These are phyloP conservation scores for Collybia nuda DNA, from an alignment of 768 basidiomycete species.

Conservation along the genomic window DNA sequence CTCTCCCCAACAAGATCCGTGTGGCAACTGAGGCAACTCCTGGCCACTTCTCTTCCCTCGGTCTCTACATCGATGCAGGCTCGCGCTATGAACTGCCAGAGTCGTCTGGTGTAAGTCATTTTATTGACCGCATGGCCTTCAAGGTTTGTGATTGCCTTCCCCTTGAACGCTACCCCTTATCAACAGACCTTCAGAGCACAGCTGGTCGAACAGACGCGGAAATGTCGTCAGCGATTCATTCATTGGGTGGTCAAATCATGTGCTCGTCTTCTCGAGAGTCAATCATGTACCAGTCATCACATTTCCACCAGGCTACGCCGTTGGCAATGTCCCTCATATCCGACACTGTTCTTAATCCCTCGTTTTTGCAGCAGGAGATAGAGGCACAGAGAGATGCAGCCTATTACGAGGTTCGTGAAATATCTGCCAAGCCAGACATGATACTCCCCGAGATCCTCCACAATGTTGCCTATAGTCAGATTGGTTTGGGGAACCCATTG, in stretches of 20 bases:
- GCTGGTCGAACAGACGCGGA: constrained; percentile 65
- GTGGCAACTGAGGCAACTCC: constrained; percentile 91
- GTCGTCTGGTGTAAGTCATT: constrained; percentile 84
- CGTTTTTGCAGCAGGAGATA: constrained; percentile 76
- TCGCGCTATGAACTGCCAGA: constrained; percentile 79
- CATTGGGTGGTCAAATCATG: constrained; percentile 88
- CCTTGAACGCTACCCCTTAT: constrained; percentile 3
- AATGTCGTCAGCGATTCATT: constrained; percentile 80
- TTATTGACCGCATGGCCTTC: constrained; percentile 94
- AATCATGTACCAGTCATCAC: constrained; percentile 97
- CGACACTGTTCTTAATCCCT: constrained; percentile 83
- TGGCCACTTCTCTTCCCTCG: constrained; percentile 92
- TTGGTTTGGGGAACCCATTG: constrained; percentile 86
- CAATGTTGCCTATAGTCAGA: constrained; percentile 74
- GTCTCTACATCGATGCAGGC: constrained; percentile 93
- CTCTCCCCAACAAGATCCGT: constrained; percentile 86
- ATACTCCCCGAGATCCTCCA: constrained; percentile 91
- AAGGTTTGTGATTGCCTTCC: constrained; percentile 55
- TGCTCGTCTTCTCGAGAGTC: constrained; percentile 90
- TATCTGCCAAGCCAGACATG: constrained; percentile 87
- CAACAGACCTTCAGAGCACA: constrained; percentile 58
- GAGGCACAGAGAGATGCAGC: constrained; percentile 84
- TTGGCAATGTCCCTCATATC: constrained; percentile 86
- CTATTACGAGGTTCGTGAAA: constrained; percentile 87
- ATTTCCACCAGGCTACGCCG: constrained; percentile 82